phyloP scores from a whole-genome alignment of 495 filamentous ascomycete species.

The Aspergillus ostianus region DNA sequence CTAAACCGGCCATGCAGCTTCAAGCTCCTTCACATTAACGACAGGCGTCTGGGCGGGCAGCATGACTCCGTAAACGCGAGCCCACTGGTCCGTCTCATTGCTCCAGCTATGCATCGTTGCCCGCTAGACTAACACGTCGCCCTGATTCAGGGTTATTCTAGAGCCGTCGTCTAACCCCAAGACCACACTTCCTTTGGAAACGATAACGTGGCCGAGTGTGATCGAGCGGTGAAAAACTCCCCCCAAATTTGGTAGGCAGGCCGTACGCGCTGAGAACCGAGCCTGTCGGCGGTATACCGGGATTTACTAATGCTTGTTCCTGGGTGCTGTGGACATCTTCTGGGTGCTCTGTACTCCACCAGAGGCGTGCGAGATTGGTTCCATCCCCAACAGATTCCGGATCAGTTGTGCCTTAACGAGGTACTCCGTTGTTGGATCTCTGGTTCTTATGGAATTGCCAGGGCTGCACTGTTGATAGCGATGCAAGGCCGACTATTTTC shows the following conservation, averaged over 20 bases:
- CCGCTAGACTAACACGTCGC: slow-evolving; percentile 4
- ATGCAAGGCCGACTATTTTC: too few species aligned
- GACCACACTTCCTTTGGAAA: neutral
- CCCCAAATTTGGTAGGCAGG: slow-evolving; percentile 3
- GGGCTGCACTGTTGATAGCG: too few species aligned
- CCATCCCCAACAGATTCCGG: too few species aligned
- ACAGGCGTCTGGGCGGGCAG: slow-evolving; percentile 1
- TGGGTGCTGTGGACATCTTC: too few species aligned
- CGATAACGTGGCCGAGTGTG: slow-evolving; percentile 9
- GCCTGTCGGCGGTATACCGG: neutral
- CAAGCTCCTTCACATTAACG: slow-evolving; percentile 6
- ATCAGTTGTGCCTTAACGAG: too few species aligned
- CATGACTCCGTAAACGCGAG: neutral
- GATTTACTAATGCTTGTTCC: too few species aligned
- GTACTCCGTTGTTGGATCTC: too few species aligned
- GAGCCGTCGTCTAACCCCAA: slow-evolving; percentile 4
- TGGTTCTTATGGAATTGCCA: too few species aligned
- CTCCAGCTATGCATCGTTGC: slow-evolving; percentile 13
- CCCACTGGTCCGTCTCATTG: slow-evolving; percentile 8
- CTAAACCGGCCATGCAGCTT: slow-evolving; percentile 1
- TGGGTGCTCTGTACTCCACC: too few species aligned
- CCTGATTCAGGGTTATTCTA: neutral
- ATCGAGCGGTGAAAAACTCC: slow-evolving; percentile 8
- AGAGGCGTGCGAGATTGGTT: too few species aligned
- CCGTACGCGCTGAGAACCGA: neutral